These are phyloP conservation scores for Leptomonas seymouri DNA, from an alignment of 208 protist species.

Conservation along the genomic window DNA sequence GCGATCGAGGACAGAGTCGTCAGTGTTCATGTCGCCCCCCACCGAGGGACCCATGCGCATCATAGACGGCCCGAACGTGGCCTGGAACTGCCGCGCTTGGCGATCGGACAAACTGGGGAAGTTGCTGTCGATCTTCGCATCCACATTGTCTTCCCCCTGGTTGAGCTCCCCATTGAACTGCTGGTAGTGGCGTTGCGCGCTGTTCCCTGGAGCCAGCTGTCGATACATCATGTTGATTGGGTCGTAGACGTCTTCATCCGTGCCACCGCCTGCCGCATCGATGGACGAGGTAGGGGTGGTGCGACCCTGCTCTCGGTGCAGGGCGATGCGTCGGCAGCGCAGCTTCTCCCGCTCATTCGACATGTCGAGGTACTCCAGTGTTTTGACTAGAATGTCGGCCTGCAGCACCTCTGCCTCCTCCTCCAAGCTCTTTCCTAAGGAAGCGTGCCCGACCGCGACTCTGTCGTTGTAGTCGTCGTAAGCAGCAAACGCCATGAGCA, in stretches of 20 bases:
- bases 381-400: slow-evolving; percentile 37
- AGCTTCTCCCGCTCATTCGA: slow-evolving; percentile 83
- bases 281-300: slow-evolving; percentile 12
- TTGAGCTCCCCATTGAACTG: slow-evolving; percentile 1
- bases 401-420: slow-evolving; percentile 26
- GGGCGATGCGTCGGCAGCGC: slow-evolving; percentile 41
- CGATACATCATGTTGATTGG: slow-evolving; percentile 27
- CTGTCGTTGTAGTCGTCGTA: slow-evolving; percentile 36
- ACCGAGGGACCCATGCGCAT: slow-evolving; percentile 1
- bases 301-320: slow-evolving; percentile 27
- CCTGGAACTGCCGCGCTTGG: slow-evolving; percentile 21
- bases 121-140: background rate
- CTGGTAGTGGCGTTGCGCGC: background rate
- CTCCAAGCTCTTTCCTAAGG: background rate
- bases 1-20: slow-evolving; percentile 30
- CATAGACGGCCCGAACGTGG: slow-evolving; percentile 23
- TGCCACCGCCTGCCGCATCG: slow-evolving; percentile 15
- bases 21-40: background rate
- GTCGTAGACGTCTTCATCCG: slow-evolving; percentile 27
- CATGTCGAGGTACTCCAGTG: slow-evolving; percentile 77
- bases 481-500: slow-evolving; percentile 53
- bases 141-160: background rate
- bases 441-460: background rate
- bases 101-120: slow-evolving; percentile 11
- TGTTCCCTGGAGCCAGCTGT: slow-evolving; percentile 9